Evolutionary conservation across 148 eudicot genomes (phyloP).

Genomic region (Heliamphora exappendiculata): DNA sequence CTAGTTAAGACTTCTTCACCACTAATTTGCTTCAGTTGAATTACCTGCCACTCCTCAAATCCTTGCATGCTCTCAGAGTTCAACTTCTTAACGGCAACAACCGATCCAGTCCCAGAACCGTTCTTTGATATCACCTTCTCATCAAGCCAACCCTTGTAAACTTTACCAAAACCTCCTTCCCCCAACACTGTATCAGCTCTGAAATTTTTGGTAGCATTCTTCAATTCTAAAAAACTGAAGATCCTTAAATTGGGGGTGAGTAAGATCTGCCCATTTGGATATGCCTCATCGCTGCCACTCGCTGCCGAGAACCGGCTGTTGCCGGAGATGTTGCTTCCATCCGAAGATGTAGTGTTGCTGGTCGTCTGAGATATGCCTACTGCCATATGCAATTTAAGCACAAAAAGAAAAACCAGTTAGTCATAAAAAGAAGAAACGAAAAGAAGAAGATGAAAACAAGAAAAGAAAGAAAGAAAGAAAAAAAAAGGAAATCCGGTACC

Average conservation of each 20-base stretch:
- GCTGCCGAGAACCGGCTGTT: slow-evolving; percentile 41
- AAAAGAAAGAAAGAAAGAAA: background rate
- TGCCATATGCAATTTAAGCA: slow-evolving; percentile 8
- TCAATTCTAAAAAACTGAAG: slow-evolving; percentile 47
- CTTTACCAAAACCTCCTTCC: slow-evolving; percentile 84
- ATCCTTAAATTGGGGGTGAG: slow-evolving; percentile 45
- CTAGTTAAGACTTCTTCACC: background rate
- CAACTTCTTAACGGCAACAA: slow-evolving; percentile 67
- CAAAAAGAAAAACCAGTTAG: background rate
- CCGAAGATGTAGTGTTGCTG: slow-evolving; percentile 30
- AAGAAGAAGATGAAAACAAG: too few species aligned
- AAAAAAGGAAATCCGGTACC: background rate
- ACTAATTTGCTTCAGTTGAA: background rate
- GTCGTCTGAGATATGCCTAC: slow-evolving; percentile 35
- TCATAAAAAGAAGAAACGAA: too few species aligned
- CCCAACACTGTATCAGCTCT: slow-evolving; percentile 45
- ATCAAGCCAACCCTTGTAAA: slow-evolving; percentile 69
- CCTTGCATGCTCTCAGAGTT: slow-evolving; percentile 75
- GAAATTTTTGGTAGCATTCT: slow-evolving; percentile 51
- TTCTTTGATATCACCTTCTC: slow-evolving; percentile 28
- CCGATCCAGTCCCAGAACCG: slow-evolving; percentile 29
- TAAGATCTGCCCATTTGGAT: slow-evolving; percentile 37
- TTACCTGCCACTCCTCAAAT: slow-evolving; percentile 79
- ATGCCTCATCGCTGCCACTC: slow-evolving; percentile 24
- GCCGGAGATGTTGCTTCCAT: slow-evolving; percentile 32